Evolutionary conservation across 257 asterid species (phyloP).

Genomic region (Linderniella brevidens): DNA sequence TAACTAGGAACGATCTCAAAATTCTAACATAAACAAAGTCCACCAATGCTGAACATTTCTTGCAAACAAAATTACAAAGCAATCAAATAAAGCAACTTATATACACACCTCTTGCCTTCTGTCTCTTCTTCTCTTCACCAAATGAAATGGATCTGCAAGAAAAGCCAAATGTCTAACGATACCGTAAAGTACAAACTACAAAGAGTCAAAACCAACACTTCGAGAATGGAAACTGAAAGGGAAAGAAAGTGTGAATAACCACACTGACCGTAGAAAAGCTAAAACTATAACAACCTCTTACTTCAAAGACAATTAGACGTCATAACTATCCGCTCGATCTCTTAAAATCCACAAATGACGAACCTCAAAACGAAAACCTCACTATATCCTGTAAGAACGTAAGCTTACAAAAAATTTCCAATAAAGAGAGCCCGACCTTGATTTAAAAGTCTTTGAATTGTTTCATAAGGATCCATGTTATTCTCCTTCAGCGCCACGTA

Average conservation of each 20-base stretch:
- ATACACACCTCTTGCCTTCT: slow-evolving; percentile 59
- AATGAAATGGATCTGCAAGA: slow-evolving; percentile 77
- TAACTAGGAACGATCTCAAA: too few species aligned
- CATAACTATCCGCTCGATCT: too few species aligned
- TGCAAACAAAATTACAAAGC: not conserved
- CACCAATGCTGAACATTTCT: not conserved
- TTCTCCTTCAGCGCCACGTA: slow-evolving; percentile 71
- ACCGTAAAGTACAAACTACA: not conserved
- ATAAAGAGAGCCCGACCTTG: slow-evolving; percentile 37
- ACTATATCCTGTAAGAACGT: too few species aligned
- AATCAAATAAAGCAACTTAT: slow-evolving; percentile 1
- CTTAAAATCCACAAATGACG: too few species aligned
- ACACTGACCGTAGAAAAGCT: too few species aligned
- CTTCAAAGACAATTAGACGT: too few species aligned
- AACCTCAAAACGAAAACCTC: too few species aligned
- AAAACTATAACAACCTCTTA: too few species aligned
- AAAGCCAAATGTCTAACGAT: slow-evolving; percentile 5
- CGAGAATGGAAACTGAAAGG: too few species aligned
- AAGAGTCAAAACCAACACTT: too few species aligned
- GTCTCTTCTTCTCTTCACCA: slow-evolving; percentile 84
- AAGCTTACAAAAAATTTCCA: not conserved
- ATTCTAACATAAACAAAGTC: not conserved
- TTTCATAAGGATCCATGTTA: slow-evolving; percentile 93
- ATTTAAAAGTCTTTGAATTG: slow-evolving; percentile 68
- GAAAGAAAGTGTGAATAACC: too few species aligned